Evolutionary conservation across 495 filamentous ascomycete species (phyloP).

Genomic region (Penicillium macrosclerotiorum): DNA sequence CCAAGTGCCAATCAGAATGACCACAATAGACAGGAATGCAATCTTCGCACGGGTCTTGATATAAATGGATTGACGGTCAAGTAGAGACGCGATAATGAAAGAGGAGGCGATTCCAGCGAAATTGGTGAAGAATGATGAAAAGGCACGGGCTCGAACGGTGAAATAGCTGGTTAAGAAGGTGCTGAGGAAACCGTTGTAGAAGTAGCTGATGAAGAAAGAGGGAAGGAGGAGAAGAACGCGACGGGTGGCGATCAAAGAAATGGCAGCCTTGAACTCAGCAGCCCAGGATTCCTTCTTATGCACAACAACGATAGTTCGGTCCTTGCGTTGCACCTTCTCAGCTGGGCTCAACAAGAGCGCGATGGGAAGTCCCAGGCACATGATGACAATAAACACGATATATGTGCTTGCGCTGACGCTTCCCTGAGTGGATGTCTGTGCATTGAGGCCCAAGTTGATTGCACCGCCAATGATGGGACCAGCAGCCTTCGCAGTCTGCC

Average conservation of each 20-base stretch:
- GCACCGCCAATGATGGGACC: slow-evolving; percentile 34
- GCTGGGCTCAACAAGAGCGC: slow-evolving; percentile 29
- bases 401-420: slow-evolving; percentile 29
- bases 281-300: slow-evolving; percentile 27
- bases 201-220: slow-evolving; percentile 37
- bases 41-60: slow-evolving; percentile 33
- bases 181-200: slow-evolving; percentile 35
- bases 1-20: slow-evolving; percentile 30
- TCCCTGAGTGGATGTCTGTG: slow-evolving; percentile 19
- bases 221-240: slow-evolving; percentile 29
- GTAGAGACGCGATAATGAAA: slow-evolving; percentile 28
- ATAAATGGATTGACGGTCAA: slow-evolving; percentile 32
- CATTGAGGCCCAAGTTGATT: slow-evolving; percentile 33
- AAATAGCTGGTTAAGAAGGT: slow-evolving; percentile 35
- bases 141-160: slow-evolving; percentile 32
- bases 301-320: slow-evolving; percentile 25
- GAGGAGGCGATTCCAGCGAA: slow-evolving; percentile 33
- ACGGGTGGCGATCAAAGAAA: slow-evolving; percentile 25
- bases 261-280: slow-evolving; percentile 30
- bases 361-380: slow-evolving; percentile 33
- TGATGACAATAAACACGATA: slow-evolving; percentile 35
- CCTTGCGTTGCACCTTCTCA: slow-evolving; percentile 34
- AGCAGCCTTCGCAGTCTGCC: slow-evolving; percentile 34
- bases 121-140: slow-evolving; percentile 37
- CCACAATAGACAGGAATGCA: slow-evolving; percentile 24